Evolutionary conservation across 75 land plant species (phyloP).

Genomic region (Sequoia sempervirens): DNA sequence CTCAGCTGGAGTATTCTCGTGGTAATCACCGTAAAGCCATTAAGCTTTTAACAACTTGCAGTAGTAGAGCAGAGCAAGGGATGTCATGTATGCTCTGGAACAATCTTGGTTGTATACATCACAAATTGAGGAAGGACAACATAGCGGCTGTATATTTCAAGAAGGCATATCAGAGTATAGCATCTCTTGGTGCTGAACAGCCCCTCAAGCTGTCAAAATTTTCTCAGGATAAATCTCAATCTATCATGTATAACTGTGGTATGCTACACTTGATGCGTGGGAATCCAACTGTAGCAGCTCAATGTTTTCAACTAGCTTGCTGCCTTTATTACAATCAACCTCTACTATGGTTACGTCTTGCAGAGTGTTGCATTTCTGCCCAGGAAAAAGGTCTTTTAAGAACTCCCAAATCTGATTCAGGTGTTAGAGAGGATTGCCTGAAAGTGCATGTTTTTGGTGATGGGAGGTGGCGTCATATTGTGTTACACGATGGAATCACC

Average conservation of each 20-base stretch:
- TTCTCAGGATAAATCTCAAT: constrained; percentile 81
- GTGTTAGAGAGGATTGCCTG: constrained; percentile 29
- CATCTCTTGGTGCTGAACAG: constrained; percentile 36
- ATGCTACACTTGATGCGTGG: constrained; percentile 74
- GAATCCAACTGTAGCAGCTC: constrained; percentile 79
- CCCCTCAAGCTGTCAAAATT: constrained; percentile 49
- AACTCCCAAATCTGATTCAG: neutral
- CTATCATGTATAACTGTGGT: constrained; percentile 85
- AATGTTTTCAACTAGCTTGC: constrained; percentile 71
- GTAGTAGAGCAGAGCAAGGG: constrained; percentile 48
- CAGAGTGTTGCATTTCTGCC: constrained; percentile 89
- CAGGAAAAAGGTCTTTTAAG: constrained; percentile 70
- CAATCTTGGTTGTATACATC: constrained; percentile 90
- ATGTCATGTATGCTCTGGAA: constrained; percentile 59
- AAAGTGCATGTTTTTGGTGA: constrained; percentile 58
- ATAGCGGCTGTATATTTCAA: constrained; percentile 59
- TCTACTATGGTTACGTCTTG: constrained; percentile 81
- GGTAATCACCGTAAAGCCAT: constrained; percentile 87
- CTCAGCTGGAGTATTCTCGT: constrained; percentile 91
- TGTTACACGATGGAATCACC: constrained; percentile 32
- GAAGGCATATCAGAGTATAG: constrained; percentile 51
- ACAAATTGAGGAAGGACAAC: constrained; percentile 57
- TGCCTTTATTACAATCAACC: constrained; percentile 63
- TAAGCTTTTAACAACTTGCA: constrained; percentile 72
- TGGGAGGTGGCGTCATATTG: constrained; percentile 80